These are phyloP conservation scores for Flaveria bidentis DNA, from an alignment of 129 eudicot genomes.

Conservation along the genomic window DNA sequence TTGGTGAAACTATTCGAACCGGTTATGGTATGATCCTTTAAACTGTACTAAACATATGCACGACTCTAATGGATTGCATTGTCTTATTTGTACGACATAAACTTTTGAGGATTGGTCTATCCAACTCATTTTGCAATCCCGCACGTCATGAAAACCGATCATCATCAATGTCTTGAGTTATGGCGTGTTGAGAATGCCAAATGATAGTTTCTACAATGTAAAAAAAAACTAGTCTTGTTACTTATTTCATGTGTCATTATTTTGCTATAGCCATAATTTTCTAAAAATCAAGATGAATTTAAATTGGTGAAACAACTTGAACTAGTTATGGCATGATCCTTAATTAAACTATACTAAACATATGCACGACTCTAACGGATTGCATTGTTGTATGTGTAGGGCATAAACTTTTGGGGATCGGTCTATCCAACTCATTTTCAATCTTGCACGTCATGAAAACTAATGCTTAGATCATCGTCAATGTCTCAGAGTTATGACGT, in stretches of 20 bases:
- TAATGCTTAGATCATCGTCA: slow-evolving; percentile 38
- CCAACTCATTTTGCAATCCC: slow-evolving; percentile 49
- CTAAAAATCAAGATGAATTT: too few relatives aligned
- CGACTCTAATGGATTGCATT: neutral
- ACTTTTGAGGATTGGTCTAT: slow-evolving; percentile 53
- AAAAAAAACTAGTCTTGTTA: neutral
- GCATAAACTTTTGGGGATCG: slow-evolving; percentile 52
- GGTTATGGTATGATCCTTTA: slow-evolving; percentile 43
- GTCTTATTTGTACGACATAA: slow-evolving; percentile 30
- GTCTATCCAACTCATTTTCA: slow-evolving; percentile 29
- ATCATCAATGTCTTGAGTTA: slow-evolving; percentile 29
- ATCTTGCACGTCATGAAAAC: slow-evolving; percentile 39
- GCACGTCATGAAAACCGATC: slow-evolving; percentile 36
- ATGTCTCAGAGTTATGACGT: slow-evolving; percentile 27
- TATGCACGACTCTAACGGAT: neutral
- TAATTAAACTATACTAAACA: neutral
- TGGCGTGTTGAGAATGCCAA: slow-evolving; percentile 26
- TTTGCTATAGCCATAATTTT: too few relatives aligned
- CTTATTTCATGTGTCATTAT: too few relatives aligned
- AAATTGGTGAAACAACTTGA: slow-evolving; percentile 4
- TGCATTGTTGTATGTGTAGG: slow-evolving; percentile 9
- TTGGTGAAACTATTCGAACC: slow-evolving; percentile 12
- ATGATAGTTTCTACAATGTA: slow-evolving; percentile 34
- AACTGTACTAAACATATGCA: neutral
- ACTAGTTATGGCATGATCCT: slow-evolving; percentile 47